Conservation (phyloP, 306 rosid genomes). For the Mimosa pudica region DNA sequence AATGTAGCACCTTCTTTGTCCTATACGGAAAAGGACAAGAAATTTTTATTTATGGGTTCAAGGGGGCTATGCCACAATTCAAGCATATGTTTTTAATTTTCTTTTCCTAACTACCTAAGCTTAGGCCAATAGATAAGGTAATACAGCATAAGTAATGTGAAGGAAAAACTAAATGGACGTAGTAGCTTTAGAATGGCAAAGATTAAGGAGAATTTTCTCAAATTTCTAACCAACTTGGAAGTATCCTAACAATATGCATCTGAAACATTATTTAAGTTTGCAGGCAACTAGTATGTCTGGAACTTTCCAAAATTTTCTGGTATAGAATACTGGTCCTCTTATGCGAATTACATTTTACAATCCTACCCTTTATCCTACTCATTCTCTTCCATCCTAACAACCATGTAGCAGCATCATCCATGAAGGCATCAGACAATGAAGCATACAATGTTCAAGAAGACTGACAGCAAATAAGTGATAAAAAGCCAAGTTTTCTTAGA, state of each 20-base stretch:
- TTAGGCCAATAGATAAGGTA: constrained; percentile 6
- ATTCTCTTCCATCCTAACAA: not conserved
- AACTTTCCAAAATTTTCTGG: not conserved
- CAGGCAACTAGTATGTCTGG: constrained; percentile 12
- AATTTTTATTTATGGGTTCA: constrained; percentile 10
- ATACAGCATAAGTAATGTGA: constrained; percentile 12
- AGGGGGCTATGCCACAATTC: constrained; percentile 9
- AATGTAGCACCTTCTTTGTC: constrained; percentile 95
- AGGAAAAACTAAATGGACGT: constrained; percentile 18
- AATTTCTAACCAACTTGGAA: constrained; percentile 20
- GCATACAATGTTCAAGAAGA: constrained; percentile 16
- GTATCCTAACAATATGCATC: not conserved
- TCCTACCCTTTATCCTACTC: not conserved
- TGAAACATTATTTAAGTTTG: constrained; percentile 3
- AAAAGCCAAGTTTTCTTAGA: not conserved
- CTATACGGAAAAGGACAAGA: constrained; percentile 45
- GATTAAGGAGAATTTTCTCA: not conserved
- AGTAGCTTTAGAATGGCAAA: constrained; percentile 10
- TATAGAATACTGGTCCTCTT: not conserved
- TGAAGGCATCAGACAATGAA: constrained; percentile 6
- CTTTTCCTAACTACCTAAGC: constrained; percentile 20
- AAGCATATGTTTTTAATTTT: constrained; percentile 19
- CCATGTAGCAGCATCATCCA: not conserved
- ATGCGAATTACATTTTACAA: not conserved
- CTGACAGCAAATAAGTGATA: constrained; percentile 14